Percentiles rank a stretch among this genome's conserved stretches.
Conservation (phyloP, 169 alveolate species). For the Perkinsus olseni region DNA sequence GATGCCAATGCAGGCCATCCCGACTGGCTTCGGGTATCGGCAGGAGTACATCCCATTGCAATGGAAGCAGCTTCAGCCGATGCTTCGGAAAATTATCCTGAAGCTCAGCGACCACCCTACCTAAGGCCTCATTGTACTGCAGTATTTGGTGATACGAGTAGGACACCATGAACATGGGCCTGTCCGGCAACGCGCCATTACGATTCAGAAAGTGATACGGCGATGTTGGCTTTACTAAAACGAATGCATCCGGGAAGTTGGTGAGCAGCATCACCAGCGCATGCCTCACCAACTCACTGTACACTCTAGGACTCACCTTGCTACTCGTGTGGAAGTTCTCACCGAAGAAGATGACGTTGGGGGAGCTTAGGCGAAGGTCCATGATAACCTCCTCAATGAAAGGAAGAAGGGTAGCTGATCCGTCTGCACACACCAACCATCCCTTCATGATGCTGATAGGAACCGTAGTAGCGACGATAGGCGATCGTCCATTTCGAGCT, state of each 20-base stretch:
- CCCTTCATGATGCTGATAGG: background rate
- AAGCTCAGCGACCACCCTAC: background rate
- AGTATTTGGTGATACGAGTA: background rate
- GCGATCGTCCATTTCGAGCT: background rate
- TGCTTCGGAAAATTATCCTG: background rate
- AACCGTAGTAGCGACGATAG: background rate
- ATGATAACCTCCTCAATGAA: background rate
- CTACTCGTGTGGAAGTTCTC: background rate
- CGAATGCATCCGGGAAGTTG: background rate
- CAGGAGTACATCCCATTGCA: background rate
- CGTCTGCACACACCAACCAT: background rate
- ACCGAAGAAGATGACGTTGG: background rate
- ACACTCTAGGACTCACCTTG: background rate
- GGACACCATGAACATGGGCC: background rate
- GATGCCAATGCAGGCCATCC: background rate
- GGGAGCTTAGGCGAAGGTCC: background rate
- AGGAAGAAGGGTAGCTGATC: background rate
- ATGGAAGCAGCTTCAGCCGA: background rate
- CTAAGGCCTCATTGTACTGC: background rate
- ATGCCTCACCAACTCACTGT: background rate
- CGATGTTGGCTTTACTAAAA: background rate
- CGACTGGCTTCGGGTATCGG: background rate
- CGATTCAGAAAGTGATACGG: background rate
- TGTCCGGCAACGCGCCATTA: background rate
- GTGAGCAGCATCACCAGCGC: background rate